A percentile compares a stretch with the other conserved stretches of the same genome.
These are phyloP conservation scores for Globisporangium spiculum DNA, from an alignment of 352 stramenopile genomes.

Conservation along the genomic window DNA sequence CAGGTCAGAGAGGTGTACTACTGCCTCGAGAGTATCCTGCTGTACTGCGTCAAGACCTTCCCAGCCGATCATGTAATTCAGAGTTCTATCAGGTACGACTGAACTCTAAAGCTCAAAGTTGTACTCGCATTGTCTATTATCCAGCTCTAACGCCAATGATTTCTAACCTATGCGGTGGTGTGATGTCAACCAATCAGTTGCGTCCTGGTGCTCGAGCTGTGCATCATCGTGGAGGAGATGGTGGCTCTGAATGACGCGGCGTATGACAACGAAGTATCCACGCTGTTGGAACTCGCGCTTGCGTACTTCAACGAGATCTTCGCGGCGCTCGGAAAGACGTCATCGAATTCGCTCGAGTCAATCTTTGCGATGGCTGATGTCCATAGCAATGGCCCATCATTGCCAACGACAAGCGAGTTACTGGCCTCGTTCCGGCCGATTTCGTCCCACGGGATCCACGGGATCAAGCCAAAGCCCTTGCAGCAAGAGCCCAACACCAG, in stretches of 20 bases:
- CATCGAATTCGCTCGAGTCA: slow-evolving; percentile 1
- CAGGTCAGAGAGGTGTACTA: slow-evolving; percentile 6
- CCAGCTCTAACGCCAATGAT: background rate
- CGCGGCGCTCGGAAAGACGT: slow-evolving; percentile 22
- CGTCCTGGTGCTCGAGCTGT: slow-evolving; percentile 64
- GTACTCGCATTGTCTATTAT: background rate
- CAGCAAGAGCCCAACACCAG: background rate
- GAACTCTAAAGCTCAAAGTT: background rate
- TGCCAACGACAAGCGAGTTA: slow-evolving; percentile 5
- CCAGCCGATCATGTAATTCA: slow-evolving; percentile 8
- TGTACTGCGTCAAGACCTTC: slow-evolving; percentile 19
- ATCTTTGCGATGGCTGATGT: slow-evolving; percentile 7
- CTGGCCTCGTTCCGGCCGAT: slow-evolving; percentile 14
- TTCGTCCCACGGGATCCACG: background rate
- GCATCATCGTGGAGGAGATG: slow-evolving; percentile 54
- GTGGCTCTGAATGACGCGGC: slow-evolving; percentile 17
- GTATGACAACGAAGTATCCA: background rate
- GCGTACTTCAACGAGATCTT: slow-evolving; percentile 36
- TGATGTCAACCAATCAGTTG: slow-evolving; percentile 32
- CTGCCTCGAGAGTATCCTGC: slow-evolving; percentile 13
- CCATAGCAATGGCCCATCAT: background rate
- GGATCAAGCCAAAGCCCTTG: slow-evolving; percentile 14
- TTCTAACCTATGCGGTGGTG: slow-evolving; percentile 1
- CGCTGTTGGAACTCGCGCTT: slow-evolving; percentile 23
- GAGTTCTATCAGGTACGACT: slow-evolving; percentile 17